Evolutionary conservation across 352 stramenopile species (phyloP), one percentile per base, ranked within the genome.

Genomic region (Pythium diclinum): DNA sequence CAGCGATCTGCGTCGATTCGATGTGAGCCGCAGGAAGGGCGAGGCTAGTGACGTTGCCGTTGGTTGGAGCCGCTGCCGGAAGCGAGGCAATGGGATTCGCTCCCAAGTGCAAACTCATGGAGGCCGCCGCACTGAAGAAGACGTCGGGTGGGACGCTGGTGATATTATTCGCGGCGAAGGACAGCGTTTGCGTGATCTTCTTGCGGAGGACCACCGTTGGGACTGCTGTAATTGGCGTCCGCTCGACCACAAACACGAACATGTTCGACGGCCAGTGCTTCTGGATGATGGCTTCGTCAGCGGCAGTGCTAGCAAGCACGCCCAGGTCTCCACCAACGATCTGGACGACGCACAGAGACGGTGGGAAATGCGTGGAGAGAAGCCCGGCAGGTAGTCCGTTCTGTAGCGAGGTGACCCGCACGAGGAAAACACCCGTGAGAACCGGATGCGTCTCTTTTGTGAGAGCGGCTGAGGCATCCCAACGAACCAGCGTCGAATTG

Each of bases 401-500:
- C 13, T 49, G 49, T 14, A 66, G 36, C 21, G 69, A 73, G 30
- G 23, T 56, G 6, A 68, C 44, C 6, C 25, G 33, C 11, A 73
- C 38, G n/a, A 76, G 54, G 10, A 68, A 57, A 6, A 75, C 4
- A 4, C 56, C 55, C 5, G 69, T 71, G 52, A 73, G 52, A 3
- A 63, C 59, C 17, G 61, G 56, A 32, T 73, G 66, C 3, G 23
- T 1, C 0, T 61, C 23, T 17, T 28, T 30, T 0, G 60, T 68
- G 9, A 73, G 42, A 13, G 60, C 66, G 7, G 66, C 38, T 0
- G 19, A 33, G 5, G 23, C 21, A 5, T 54, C 49, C 66, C 66
- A 73, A 16, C 46, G 21, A 6, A 40, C 17, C 4, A 73, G 23
- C n/a, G 61, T 73, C 30, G 61, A 69, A 51, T 73, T 73, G 56